Evolutionary conservation across 768 basidiomycete species (phyloP).

Genomic region (Exidia glandulosa): DNA sequence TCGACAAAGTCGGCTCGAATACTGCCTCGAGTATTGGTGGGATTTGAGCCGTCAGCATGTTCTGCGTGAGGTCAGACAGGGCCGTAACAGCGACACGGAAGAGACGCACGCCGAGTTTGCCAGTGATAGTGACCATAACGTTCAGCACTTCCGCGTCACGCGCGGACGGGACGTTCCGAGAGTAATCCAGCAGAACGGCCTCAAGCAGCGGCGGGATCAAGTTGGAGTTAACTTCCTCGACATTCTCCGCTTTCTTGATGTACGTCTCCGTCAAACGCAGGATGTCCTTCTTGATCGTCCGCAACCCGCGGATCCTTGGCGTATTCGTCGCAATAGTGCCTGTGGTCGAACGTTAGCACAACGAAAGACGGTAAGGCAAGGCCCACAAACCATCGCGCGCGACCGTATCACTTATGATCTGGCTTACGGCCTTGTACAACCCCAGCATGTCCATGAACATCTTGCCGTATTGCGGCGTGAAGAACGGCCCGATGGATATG

Average conservation of each 20-base stretch:
- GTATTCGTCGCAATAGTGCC: constrained; percentile 91
- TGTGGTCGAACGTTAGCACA: constrained; percentile 19
- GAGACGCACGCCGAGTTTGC: constrained; percentile 68
- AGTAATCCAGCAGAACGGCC: constrained; percentile 96
- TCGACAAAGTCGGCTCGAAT: constrained; percentile 91
- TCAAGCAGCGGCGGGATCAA: constrained; percentile 93
- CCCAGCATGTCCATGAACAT: constrained; percentile 98
- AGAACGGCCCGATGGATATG: constrained; percentile 93
- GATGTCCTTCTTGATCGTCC: constrained; percentile 98
- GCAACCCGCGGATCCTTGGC: constrained; percentile 84
- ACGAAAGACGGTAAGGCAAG: neutral
- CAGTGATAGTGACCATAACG: constrained; percentile 91
- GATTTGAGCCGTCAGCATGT: constrained; percentile 83
- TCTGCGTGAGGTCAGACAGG: constrained; percentile 30
- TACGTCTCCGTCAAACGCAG: constrained; percentile 96
- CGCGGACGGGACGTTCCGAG: constrained; percentile 83
- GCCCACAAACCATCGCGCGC: constrained; percentile 58
- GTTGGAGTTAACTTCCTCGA: constrained; percentile 82
- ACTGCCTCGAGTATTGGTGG: constrained; percentile 92
- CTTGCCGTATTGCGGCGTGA: constrained; percentile 90
- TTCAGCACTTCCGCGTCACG: constrained; percentile 95
- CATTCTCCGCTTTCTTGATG: constrained; percentile 92
- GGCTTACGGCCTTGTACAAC: constrained; percentile 92
- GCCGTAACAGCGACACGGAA: constrained; percentile 7
- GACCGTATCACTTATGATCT: constrained; percentile 90